These are phyloP conservation scores for Penicillium decumbens DNA, from an alignment of 2,329 filamentous ascomycete species.

Conservation along the genomic window DNA sequence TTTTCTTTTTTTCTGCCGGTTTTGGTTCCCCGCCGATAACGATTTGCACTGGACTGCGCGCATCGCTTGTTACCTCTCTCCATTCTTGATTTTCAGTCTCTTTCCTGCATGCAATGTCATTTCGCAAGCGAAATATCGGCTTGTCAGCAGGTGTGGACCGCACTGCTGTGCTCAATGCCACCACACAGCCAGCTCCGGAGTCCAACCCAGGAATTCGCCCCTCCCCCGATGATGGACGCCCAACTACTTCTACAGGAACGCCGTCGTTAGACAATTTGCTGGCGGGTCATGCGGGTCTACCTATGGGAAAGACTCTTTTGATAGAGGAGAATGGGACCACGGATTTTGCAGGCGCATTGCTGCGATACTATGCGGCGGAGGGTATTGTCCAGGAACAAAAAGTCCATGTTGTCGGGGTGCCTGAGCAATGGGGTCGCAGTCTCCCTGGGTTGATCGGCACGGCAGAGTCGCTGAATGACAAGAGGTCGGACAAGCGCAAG, in stretches of 20 bases:
- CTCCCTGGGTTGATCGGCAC: constrained; percentile 67
- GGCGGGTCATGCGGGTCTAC: constrained; percentile 78
- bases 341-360: constrained; percentile 78
- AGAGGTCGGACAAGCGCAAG: constrained; percentile 36
- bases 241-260: constrained; percentile 87
- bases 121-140: constrained; percentile 62
- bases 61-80: constrained; percentile 3
- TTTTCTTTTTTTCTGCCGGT: constrained; percentile 29
- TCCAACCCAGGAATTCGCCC: constrained; percentile 61
- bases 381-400: constrained; percentile 86
- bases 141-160: constrained; percentile 43
- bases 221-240: constrained; percentile 80
- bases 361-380: constrained; percentile 88
- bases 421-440: constrained; percentile 75
- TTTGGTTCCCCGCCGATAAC: constrained; percentile 26
- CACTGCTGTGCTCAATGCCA: constrained; percentile 28
- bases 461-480: constrained; percentile 45
- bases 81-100: background rate
- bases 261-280: constrained; percentile 78
- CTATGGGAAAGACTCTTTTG: constrained; percentile 73
- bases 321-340: constrained; percentile 89
- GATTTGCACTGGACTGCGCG: constrained; percentile 7
- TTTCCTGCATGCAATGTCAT: constrained; percentile 51
- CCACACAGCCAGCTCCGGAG: constrained; percentile 30
- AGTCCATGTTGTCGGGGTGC: constrained; percentile 77